Conservation (phyloP, 495 filamentous ascomycete species). For the Haplographium delicatum region DNA sequence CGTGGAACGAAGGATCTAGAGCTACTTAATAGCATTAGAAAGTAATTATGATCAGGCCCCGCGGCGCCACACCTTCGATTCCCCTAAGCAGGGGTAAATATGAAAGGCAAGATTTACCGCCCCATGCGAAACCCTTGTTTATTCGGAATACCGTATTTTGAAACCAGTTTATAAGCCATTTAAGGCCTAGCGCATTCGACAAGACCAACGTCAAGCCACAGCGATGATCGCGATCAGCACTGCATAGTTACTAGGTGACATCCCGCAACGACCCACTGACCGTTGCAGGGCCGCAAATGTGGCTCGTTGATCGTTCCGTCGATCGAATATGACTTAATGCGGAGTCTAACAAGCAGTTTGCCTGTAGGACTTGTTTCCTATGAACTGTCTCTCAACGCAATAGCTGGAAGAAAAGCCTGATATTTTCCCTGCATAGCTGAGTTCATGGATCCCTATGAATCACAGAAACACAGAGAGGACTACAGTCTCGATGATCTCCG, state of each 20-base stretch:
- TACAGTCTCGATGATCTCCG: no score
- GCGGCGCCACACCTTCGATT: no score
- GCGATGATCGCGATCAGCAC: not conserved
- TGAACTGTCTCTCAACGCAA: not conserved
- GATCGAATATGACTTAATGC: not conserved
- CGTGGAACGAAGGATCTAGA: no score
- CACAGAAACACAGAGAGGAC: no score
- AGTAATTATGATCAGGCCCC: no score
- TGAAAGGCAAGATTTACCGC: no score
- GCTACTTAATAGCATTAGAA: no score
- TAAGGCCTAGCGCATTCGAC: not conserved
- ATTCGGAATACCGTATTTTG: no score
- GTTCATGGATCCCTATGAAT: constrained; percentile 11
- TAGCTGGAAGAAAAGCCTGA: constrained; percentile 4
- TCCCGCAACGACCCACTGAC: not conserved
- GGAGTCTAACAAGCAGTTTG: not conserved
- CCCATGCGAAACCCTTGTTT: no score
- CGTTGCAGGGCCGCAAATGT: not conserved
- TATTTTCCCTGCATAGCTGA: constrained; percentile 11
- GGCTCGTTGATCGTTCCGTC: not conserved
- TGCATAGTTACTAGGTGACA: not conserved
- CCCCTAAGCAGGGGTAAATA: no score
- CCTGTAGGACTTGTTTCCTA: not conserved
- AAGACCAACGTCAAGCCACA: not conserved
- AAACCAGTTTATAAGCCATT: not conserved